Base-by-base conservation (phyloP, 1,284 basidiomycete genomes). In the Serendipita sp. region DNA sequence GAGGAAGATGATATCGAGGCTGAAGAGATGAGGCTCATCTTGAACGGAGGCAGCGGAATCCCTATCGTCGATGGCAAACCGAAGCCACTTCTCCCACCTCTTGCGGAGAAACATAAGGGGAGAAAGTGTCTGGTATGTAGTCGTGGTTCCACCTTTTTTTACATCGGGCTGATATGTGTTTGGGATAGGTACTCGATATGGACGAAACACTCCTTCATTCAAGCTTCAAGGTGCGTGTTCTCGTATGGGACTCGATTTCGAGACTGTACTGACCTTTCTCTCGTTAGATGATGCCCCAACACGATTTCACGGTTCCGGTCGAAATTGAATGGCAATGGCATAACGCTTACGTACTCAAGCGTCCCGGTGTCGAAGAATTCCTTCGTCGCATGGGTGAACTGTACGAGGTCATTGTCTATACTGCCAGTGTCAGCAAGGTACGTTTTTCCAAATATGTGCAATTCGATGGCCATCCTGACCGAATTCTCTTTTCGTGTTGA, bases 301-400 rank as follows among this genome's bases (percentile, higher is more conserved):
- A 95, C 42, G 96, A 99, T 76, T 99, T 94, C 73, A 91, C 99
- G 66, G 95, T 99, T 0, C 96, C 96, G 0, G 95, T 99, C 58
- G 96, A 99, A 75, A 99, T 99, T 67, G 96, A 99, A 72, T 93
- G 91, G 66, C 87, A 95, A 69, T 91, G 89, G 79, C 95, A 99
- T 74, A 98, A 98, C 70, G 93, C 99, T 65, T 98, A 99, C 74
- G 96, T 99, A 47, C 93, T 99, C 74, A 99, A 99, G 76, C 86
- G 95, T 58, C 95, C 95, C 1, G 95, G 95, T 5, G 96, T 99
- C 30, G 95, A 99, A 75, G 87, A 87, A 71, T 99, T 99, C 74
- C 77, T 99, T 75, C 89, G 90, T 74, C 87, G 84, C 73, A 99
- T 99, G 96, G 95, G 96, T 47, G 90, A 96, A 74, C 84, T 98